Percentiles rank a stretch among this genome's conserved stretches.
These are phyloP conservation scores for Candida chilensis DNA, from an alignment of 805 yeast species.

Conservation along the genomic window DNA sequence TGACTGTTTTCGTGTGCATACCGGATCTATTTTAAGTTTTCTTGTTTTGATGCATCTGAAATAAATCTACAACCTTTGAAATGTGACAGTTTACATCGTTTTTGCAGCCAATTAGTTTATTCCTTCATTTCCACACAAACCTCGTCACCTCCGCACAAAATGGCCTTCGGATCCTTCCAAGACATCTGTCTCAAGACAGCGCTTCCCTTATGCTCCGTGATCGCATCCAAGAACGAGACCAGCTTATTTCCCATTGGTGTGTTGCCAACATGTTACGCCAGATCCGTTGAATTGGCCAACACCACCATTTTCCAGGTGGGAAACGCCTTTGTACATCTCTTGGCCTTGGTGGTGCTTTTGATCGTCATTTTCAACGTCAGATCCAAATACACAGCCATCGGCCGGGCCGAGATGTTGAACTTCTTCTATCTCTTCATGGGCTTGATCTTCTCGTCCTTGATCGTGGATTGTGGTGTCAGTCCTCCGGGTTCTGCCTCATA, in stretches of 20 bases:
- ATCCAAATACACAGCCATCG: slow-evolving; percentile 89
- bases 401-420: slow-evolving; percentile 76
- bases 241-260: slow-evolving; percentile 44
- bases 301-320: slow-evolving; percentile 88
- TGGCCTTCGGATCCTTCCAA: slow-evolving; percentile 63
- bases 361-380: slow-evolving; percentile 72
- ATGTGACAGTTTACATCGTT: too few species aligned
- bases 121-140: slow-evolving; percentile 1
- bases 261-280: slow-evolving; percentile 71
- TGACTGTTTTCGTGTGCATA: too few species aligned
- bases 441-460: slow-evolving; percentile 53
- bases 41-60: too few species aligned
- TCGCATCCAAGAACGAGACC: slow-evolving; percentile 38
- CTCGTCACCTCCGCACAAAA: slow-evolving; percentile 8
- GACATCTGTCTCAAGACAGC: slow-evolving; percentile 58
- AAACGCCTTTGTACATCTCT: slow-evolving; percentile 77
- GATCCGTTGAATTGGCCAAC: slow-evolving; percentile 82
- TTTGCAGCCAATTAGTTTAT: too few species aligned
- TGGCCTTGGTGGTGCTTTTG: slow-evolving; percentile 52
- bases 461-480: slow-evolving; percentile 87
- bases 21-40: too few species aligned
- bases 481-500: slow-evolving; percentile 76
- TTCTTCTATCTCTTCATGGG: slow-evolving; percentile 55
- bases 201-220: slow-evolving; percentile 72
- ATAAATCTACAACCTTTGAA: too few species aligned